Evolutionary conservation across 2,329 filamentous ascomycete genomes (phyloP).

Genomic region (Aspergillus texensis): DNA sequence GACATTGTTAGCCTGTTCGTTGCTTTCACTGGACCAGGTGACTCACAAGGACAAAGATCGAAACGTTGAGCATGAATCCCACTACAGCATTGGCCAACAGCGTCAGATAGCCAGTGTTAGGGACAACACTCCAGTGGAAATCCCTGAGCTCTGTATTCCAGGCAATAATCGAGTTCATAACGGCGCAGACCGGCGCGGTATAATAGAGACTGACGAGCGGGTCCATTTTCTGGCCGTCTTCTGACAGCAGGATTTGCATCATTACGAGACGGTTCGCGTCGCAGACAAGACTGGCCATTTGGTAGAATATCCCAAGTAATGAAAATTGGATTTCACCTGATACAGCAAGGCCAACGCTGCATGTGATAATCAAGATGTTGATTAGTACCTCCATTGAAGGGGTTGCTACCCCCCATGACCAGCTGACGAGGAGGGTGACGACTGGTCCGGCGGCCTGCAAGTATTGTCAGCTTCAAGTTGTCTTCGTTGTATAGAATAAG

Average conservation of each 20-base stretch:
- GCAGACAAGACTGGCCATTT: constrained; percentile 71
- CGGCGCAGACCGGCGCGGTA: constrained; percentile 77
- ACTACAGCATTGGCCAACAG: constrained; percentile 71
- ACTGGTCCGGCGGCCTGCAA: constrained; percentile 88
- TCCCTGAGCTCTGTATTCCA: constrained; percentile 65
- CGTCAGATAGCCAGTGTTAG: constrained; percentile 47
- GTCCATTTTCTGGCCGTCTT: constrained; percentile 78
- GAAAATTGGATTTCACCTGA: constrained; percentile 89
- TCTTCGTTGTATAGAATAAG: background rate
- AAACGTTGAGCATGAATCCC: constrained; percentile 77
- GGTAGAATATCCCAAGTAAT: constrained; percentile 61
- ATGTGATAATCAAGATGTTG: constrained; percentile 88
- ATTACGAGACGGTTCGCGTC: constrained; percentile 78
- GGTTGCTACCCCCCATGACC: constrained; percentile 76
- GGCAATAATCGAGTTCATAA: constrained; percentile 72
- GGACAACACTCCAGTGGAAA: constrained; percentile 35
- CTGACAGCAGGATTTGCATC: constrained; percentile 76
- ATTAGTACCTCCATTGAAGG: constrained; percentile 80
- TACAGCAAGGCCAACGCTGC: constrained; percentile 89
- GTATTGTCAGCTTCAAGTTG: background rate
- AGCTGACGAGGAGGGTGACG: constrained; percentile 82
- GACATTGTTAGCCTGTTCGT: background rate
- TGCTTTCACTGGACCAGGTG: background rate
- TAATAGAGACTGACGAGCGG: constrained; percentile 86
- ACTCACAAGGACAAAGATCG: constrained; percentile 77